Percentiles rank a stretch among this genome's conserved stretches.
phyloP scores from a whole-genome alignment of 495 filamentous ascomycete genomes.

The Neurospora sp. region DNA sequence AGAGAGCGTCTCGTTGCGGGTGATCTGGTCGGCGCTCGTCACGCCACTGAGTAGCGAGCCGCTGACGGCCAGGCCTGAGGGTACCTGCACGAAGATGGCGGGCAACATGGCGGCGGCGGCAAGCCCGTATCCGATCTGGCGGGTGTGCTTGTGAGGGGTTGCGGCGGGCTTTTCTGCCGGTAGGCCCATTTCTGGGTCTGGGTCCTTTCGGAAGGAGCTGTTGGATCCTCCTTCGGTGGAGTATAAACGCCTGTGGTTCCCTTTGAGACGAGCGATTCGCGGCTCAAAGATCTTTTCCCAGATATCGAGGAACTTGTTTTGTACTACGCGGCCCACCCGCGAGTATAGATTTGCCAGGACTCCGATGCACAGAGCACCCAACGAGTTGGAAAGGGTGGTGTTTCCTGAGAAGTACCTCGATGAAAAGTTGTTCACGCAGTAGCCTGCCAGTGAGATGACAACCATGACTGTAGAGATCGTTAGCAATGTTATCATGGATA shows the following conservation, averaged over 20 bases:
- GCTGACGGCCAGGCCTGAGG: conserved; percentile 75
- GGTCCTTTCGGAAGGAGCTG: conserved; percentile 7
- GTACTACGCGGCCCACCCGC: conserved; percentile 45
- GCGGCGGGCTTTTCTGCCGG: background rate
- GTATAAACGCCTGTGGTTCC: background rate
- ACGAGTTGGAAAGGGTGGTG: conserved; percentile 71
- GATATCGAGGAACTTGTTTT: conserved; percentile 21
- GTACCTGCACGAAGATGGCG: conserved; percentile 91
- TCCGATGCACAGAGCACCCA: conserved; percentile 81
- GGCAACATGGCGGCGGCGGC: conserved; percentile 84
- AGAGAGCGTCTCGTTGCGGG: conserved; percentile 31
- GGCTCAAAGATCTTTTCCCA: conserved; percentile 21
- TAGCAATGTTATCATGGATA: background rate
- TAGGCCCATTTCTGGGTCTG: conserved; percentile 13
- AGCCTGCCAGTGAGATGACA: conserved; percentile 73
- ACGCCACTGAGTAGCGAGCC: conserved; percentile 80
- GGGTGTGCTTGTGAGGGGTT: conserved; percentile 5
- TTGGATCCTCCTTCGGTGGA: conserved; percentile 1
- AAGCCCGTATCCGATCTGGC: conserved; percentile 53
- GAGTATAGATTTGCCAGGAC: conserved; percentile 83
- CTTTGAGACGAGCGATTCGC: conserved; percentile 10
- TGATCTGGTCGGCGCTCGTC: conserved; percentile 71
- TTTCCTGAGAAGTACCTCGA: conserved; percentile 61
- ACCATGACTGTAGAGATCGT: conserved; percentile 47
- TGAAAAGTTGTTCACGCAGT: conserved; percentile 75